These are phyloP conservation scores for Brasenia schreberi DNA, from an alignment of 164 flowering plant species.

Conservation along the genomic window DNA sequence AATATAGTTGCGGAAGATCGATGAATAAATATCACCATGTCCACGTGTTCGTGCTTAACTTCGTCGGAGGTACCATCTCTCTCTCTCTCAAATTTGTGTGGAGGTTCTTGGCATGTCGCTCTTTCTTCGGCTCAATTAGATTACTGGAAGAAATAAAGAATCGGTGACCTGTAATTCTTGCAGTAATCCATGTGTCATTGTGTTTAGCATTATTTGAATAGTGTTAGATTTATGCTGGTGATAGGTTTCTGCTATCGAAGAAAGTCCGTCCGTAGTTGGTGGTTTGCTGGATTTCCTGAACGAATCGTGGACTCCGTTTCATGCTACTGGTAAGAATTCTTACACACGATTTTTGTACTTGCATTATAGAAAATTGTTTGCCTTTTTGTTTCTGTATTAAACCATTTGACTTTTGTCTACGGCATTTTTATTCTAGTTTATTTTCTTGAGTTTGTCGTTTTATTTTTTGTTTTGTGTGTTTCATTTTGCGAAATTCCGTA, in stretches of 20 bases:
- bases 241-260: constrained; percentile 11
- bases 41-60: constrained; percentile 45
- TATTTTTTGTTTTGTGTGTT: constrained; percentile 29
- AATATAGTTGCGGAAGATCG: constrained; percentile 83
- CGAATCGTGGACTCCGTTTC: constrained; percentile 95
- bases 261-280: constrained; percentile 48
- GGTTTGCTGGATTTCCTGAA: constrained; percentile 76
- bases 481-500: not conserved
- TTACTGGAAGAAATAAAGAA: too few species aligned
- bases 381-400: not conserved
- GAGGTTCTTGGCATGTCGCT: not conserved
- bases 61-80: not conserved
- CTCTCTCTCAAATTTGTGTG: not conserved
- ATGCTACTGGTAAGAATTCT: constrained; percentile 56
- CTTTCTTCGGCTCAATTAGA: not conserved
- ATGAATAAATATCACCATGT: constrained; percentile 80
- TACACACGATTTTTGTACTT: not conserved
- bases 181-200: too few species aligned
- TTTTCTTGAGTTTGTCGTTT: constrained; percentile 19
- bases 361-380: not conserved
- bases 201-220: not conserved
- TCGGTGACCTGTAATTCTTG: too few species aligned
- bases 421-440: not conserved
- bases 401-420: not conserved
- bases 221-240: not conserved